A percentile compares a stretch with the other conserved stretches of the same genome.
These are phyloP conservation scores for Leptographium wingfieldii DNA, from an alignment of 2,329 filamentous ascomycete species.

Conservation along the genomic window DNA sequence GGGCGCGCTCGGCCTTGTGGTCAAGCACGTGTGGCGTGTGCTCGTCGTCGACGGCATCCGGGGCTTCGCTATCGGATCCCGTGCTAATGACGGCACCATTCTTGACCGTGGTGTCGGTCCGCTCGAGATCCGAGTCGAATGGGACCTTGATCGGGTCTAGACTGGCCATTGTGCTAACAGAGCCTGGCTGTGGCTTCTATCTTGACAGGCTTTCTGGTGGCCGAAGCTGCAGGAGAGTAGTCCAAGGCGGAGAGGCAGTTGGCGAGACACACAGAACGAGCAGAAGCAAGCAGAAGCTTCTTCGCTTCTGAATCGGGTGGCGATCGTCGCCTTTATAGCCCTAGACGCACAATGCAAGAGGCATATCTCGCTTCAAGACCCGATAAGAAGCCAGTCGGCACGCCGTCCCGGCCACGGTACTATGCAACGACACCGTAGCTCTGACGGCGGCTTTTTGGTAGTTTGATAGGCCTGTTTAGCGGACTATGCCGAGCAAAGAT, in stretches of 20 bases:
- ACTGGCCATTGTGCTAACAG: neutral
- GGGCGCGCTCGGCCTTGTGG: constrained; percentile 30
- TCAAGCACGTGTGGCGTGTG: constrained; percentile 21
- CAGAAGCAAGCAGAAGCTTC: neutral
- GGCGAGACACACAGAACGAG: neutral
- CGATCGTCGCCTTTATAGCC: neutral
- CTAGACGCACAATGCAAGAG: too few relatives aligned
- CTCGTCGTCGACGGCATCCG: neutral
- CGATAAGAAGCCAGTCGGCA: neutral
- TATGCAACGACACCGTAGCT: too few relatives aligned
- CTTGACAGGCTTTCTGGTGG: too few relatives aligned
- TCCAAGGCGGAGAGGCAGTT: too few relatives aligned
- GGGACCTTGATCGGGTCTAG: too few relatives aligned
- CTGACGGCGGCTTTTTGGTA: too few relatives aligned
- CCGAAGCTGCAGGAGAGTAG: too few relatives aligned
- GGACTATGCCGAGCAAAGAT: neutral
- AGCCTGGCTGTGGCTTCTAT: neutral
- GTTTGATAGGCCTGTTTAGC: too few relatives aligned
- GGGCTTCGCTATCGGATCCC: neutral
- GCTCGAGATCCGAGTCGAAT: neutral
- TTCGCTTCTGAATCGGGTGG: neutral
- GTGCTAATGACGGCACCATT: neutral
- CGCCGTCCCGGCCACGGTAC: too few relatives aligned
- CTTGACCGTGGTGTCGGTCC: neutral
- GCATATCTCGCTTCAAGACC: too few relatives aligned